phyloP scores from a whole-genome alignment of 768 basidiomycete genomes.

The Tricholoma furcatifolium region DNA sequence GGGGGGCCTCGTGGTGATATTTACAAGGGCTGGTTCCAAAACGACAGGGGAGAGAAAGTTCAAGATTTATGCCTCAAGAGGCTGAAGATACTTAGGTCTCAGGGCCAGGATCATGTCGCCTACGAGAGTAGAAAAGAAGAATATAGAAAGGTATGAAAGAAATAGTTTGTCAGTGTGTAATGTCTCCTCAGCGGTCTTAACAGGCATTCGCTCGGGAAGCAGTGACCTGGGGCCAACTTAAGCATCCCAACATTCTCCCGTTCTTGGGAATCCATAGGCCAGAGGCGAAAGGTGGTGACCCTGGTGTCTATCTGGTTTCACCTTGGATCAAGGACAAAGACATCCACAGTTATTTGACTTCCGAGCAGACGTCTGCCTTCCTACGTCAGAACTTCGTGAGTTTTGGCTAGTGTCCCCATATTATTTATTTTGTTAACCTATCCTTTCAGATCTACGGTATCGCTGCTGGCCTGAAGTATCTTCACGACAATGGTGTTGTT shows the following conservation, averaged over 20 bases:
- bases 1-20: constrained; percentile 27
- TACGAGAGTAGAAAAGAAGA: too few relatives aligned
- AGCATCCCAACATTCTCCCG: constrained; percentile 2
- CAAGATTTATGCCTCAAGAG: constrained; percentile 28
- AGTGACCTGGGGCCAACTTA: neutral
- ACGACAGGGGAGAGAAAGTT: too few relatives aligned
- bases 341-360: constrained; percentile 22
- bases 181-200: constrained; percentile 16
- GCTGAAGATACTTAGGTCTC: too few relatives aligned
- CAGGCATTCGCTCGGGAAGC: constrained; percentile 2
- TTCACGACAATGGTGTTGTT: constrained; percentile 33
- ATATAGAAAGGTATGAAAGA: constrained; percentile 22
- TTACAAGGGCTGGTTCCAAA: constrained; percentile 17
- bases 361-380: too few relatives aligned
- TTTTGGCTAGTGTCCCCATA: constrained; percentile 11
- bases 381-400: constrained; percentile 10
- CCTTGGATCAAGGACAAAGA: constrained; percentile 37
- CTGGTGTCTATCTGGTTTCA: constrained; percentile 31
- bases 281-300: too few relatives aligned
- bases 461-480: constrained; percentile 30
- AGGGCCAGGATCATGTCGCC: constrained; percentile 11
- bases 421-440: constrained; percentile 3
- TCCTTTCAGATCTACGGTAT: constrained; percentile 28
- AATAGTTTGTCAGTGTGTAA: neutral
- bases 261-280: constrained; percentile 19